phyloP scores from a whole-genome alignment of 768 basidiomycete genomes.

The Rubroboletus satanas region DNA sequence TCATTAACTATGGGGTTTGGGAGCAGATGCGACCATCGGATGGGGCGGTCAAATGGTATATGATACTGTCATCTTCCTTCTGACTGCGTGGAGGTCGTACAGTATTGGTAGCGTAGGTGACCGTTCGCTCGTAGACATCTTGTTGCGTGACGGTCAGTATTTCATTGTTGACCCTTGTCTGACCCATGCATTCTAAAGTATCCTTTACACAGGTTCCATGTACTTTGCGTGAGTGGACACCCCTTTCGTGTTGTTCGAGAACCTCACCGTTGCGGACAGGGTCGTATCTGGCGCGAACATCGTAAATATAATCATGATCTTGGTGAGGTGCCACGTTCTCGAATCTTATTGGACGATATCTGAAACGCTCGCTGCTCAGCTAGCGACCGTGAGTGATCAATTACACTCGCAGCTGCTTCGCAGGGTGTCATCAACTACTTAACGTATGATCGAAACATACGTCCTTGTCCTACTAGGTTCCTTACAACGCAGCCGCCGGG shows the following conservation, averaged over 20 bases:
- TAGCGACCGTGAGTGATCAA: conserved; percentile 5
- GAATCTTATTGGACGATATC: background rate
- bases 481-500: background rate
- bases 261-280: conserved; percentile 1
- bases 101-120: background rate
- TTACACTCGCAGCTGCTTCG: background rate
- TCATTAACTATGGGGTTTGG: background rate
- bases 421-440: background rate
- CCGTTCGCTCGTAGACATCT: conserved; percentile 7
- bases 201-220: conserved; percentile 4
- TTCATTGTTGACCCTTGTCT: background rate
- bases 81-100: conserved; percentile 18
- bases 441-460: background rate
- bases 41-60: conserved; percentile 18
- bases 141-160: conserved; percentile 19
- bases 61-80: conserved; percentile 18
- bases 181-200: background rate
- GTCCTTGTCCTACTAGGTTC: background rate
- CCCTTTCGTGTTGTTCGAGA: background rate
- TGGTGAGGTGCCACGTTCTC: conserved; percentile 6
- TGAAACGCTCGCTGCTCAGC: background rate
- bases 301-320: conserved; percentile 8
- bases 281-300: conserved; percentile 10
- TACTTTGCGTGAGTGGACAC: conserved; percentile 15
- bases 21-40: conserved; percentile 2